phyloP scores from a whole-genome alignment of 2,329 filamentous ascomycete species.

The Alternaria angustiovoidea region DNA sequence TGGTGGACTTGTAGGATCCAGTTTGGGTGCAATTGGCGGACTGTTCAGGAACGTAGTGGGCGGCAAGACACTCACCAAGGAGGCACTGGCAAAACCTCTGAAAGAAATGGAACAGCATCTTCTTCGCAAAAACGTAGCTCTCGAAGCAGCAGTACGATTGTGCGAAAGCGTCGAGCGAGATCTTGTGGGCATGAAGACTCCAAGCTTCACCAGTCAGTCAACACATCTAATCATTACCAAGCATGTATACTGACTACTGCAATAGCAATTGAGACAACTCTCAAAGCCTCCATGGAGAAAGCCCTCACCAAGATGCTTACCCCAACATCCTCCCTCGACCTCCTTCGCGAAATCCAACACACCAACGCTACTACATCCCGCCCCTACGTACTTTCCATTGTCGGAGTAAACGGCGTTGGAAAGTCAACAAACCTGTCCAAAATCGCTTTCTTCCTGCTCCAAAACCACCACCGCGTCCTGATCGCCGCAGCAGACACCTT shows the following conservation, averaged over 20 bases:
- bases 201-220: conserved; percentile 77
- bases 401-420: conserved; percentile 97
- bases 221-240: not conserved
- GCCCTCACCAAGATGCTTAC: conserved; percentile 95
- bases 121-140: conserved; percentile 93
- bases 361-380: conserved; percentile 72
- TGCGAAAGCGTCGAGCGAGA: conserved; percentile 93
- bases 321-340: conserved; percentile 90
- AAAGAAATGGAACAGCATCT: conserved; percentile 97
- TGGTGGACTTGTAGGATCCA: conserved; percentile 75
- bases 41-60: conserved; percentile 95
- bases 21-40: conserved; percentile 82
- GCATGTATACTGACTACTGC: conserved; percentile 17
- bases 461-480: conserved; percentile 95
- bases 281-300: conserved; percentile 87
- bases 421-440: conserved; percentile 98
- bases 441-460: conserved; percentile 95
- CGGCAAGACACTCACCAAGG: conserved; percentile 88
- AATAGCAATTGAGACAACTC: conserved; percentile 76
- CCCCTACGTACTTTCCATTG: conserved; percentile 97
- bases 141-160: conserved; percentile 88
- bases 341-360: conserved; percentile 86
- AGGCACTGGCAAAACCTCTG: conserved; percentile 89
- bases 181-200: conserved; percentile 88
- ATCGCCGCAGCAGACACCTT: conserved; percentile 97